phyloP scores from a whole-genome alignment of 441 rosid genomes.

The Omphalea diandra region DNA sequence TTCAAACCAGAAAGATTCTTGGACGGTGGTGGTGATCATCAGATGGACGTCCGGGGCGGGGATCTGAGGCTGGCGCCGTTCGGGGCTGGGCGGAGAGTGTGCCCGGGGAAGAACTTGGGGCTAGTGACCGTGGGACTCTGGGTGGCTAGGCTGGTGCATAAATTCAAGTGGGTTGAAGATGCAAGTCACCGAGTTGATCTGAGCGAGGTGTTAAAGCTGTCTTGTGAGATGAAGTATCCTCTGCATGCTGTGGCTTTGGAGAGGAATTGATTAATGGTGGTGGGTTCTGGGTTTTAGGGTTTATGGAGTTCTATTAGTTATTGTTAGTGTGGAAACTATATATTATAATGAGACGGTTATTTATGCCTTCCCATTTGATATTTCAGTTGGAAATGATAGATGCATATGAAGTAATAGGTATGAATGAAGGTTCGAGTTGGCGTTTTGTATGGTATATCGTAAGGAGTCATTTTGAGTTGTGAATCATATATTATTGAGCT shows the following conservation, averaged over 20 bases:
- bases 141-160: conserved; percentile 56
- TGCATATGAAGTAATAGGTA: too few relatives aligned
- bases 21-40: too few relatives aligned
- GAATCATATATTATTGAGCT: too few relatives aligned
- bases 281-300: too few relatives aligned
- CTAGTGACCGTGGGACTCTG: conserved; percentile 49
- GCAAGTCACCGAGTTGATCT: conserved; percentile 39
- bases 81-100: conserved; percentile 53
- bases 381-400: too few relatives aligned
- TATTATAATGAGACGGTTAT: too few relatives aligned
- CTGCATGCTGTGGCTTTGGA: conserved; percentile 23
- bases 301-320: background rate
- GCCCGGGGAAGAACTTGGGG: conserved; percentile 51
- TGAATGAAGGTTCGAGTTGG: too few relatives aligned
- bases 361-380: too few relatives aligned
- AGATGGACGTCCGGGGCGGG: conserved; percentile 52
- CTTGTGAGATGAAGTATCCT: conserved; percentile 48
- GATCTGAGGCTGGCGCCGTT: conserved; percentile 67
- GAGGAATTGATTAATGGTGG: background rate
- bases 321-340: background rate
- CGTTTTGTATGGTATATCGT: too few relatives aligned
- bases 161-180: conserved; percentile 48
- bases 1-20: conserved; percentile 65
- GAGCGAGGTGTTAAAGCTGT: conserved; percentile 38
- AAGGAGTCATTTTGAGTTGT: too few relatives aligned